Percentiles rank a stretch among this genome's conserved stretches.
Conservation (phyloP, 129 eudicot genomes). For the Scalesia atractyloides region DNA sequence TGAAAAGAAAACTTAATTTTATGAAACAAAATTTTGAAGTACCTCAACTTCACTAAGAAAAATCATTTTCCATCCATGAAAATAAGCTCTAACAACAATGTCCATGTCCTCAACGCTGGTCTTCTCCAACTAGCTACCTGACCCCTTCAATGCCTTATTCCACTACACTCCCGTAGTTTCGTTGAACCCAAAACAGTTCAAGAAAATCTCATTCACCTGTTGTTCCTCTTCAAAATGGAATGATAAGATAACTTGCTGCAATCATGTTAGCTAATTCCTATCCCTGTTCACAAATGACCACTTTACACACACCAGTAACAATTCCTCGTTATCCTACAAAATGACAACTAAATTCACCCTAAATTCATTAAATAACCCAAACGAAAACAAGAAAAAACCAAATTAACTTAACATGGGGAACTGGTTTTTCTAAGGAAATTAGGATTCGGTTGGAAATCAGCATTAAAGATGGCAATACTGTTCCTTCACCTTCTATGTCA, state of each 20-base stretch:
- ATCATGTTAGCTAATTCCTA: slow-evolving; percentile 80
- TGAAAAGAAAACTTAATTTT: no score
- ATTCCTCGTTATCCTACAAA: no score
- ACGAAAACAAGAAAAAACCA: no score
- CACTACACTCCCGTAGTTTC: no score
- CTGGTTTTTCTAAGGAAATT: slow-evolving; percentile 71
- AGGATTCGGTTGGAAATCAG: slow-evolving; percentile 85
- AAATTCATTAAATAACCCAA: no score
- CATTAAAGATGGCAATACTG: slow-evolving; percentile 87
- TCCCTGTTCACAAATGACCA: slow-evolving; percentile 95
- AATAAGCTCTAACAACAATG: slow-evolving; percentile 72
- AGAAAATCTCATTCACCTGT: slow-evolving; percentile 81
- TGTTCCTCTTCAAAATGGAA: slow-evolving; percentile 98
- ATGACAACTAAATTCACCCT: no score
- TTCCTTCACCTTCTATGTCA: no score
- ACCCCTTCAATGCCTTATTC: slow-evolving; percentile 88
- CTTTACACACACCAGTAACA: slow-evolving; percentile 86
- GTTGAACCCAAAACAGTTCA: no score
- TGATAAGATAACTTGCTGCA: slow-evolving; percentile 83
- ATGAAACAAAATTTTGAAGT: no score
- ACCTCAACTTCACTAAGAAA: slow-evolving; percentile 66
- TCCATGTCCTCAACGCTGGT: slow-evolving; percentile 87
- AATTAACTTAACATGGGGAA: slow-evolving; percentile 88
- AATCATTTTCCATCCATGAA: slow-evolving; percentile 69
- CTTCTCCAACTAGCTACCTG: slow-evolving; percentile 95